A percentile compares a stretch with the other conserved stretches of the same genome.
Conservation (phyloP, 345 rosid genomes). For the Acer campestre region DNA sequence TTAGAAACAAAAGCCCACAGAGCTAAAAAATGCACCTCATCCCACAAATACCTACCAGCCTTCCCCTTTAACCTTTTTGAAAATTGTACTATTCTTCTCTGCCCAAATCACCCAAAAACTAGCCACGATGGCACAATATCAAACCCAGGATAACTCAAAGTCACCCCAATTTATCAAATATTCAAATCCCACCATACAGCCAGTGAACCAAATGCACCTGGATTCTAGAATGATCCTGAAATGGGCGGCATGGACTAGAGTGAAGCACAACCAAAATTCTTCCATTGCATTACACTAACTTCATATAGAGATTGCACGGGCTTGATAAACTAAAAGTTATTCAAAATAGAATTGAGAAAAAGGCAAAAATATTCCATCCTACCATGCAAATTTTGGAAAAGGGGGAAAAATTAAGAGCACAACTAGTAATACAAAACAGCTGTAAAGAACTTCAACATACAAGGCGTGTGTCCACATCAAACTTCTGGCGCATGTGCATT, state of each 20-base stretch:
- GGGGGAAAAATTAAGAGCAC: not conserved
- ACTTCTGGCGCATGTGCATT: slow-evolving; percentile 99
- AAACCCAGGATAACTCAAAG: not conserved
- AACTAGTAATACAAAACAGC: not conserved
- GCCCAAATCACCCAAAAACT: not conserved
- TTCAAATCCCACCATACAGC: not conserved
- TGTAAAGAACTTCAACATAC: slow-evolving; percentile 37
- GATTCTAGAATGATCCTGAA: not conserved
- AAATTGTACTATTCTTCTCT: not conserved
- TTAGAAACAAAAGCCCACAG: not conserved
- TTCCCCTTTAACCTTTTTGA: not conserved
- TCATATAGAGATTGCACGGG: not conserved
- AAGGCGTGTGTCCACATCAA: slow-evolving; percentile 93
- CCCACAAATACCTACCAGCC: not conserved
- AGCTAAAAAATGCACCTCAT: not conserved
- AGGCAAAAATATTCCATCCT: not conserved
- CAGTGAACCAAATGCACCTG: not conserved
- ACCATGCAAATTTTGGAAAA: not conserved
- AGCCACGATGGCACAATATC: not conserved
- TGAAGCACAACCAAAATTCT: not conserved
- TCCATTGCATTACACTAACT: not conserved
- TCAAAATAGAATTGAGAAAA: not conserved
- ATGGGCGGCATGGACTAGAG: not conserved
- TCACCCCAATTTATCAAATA: not conserved
- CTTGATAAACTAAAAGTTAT: not conserved